Evolutionary conservation across 2,329 filamentous ascomycete genomes (phyloP), one percentile per base, ranked within the genome.

Genomic region (Penicillium sp.): DNA sequence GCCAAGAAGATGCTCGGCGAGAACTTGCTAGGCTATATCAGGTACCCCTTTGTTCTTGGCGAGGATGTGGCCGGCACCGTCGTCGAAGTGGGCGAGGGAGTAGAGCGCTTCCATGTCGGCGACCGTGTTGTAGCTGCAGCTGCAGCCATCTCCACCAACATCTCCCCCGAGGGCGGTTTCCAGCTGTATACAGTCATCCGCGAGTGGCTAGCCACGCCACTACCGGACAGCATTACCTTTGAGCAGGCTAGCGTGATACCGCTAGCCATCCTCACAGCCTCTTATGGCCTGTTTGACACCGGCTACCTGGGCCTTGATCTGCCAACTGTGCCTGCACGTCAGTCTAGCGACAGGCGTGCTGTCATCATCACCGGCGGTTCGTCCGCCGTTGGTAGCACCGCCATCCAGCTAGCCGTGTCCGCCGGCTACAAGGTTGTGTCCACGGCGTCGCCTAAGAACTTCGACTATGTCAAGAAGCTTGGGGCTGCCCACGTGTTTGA

Each of bases 361-460:
- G 45, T 75, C 0, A 56, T 79, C 5, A 60, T 79, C 13, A 80
- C 75, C 73, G 77, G 77, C n/a, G 78, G 77, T 0, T 70, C 73
- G 3, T 71, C 72, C 0, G 68, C 66, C 19, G 74, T 77, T 2
- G 76, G 77, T 0, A 67, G 67, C 29, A 65, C 61, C 3, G 72
- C 70, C 0, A 70, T 76, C 38, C 74, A 77, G 49, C 58, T 75
- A 4, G 72, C 71, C 0, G 64, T 58, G 0, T 68, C 66, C 0
- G 58, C 69, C 12, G 72, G 73, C 4, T 66, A 71, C 45, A 65
- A 67, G 22, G 71, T 76, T 9, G 56, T 70, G 47, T 62, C 63
- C 1, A 71, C 72, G 0, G 65, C 67, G 0, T 69, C 68, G 5
- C 61, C 60, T 12, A 67, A 62, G 37, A 77, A 78, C 56, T 70